phyloP scores from a whole-genome alignment of 1,284 basidiomycete species.

The Marasmius tenuissimus region DNA sequence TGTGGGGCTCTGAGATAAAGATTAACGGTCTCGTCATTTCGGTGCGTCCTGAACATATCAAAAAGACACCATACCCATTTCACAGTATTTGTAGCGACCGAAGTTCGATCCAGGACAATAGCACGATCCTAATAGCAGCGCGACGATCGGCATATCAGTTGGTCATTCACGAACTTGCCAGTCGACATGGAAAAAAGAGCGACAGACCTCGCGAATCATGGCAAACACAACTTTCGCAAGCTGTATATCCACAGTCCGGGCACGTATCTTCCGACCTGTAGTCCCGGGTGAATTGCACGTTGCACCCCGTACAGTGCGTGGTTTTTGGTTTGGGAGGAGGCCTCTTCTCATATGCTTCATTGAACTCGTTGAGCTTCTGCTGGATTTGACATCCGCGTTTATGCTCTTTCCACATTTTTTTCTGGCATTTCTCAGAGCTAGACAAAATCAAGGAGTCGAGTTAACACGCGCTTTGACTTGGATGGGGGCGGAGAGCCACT shows the following conservation, averaged over 20 bases:
- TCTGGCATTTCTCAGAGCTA: constrained; percentile 26
- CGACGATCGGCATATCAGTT: too few species aligned
- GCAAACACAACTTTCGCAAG: constrained; percentile 34
- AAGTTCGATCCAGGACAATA: constrained; percentile 38
- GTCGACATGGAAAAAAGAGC: too few species aligned
- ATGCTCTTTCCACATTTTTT: constrained; percentile 29
- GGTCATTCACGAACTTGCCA: too few species aligned
- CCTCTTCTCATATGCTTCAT: constrained; percentile 13
- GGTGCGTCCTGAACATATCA: neutral
- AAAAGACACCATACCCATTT: constrained; percentile 17
- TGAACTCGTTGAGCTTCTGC: constrained; percentile 24
- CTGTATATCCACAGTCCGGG: constrained; percentile 34
- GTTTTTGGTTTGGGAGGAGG: constrained; percentile 24
- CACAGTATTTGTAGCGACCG: constrained; percentile 31
- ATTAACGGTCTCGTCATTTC: neutral
- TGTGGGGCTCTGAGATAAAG: too few species aligned
- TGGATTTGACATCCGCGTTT: constrained; percentile 36
- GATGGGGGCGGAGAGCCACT: neutral
- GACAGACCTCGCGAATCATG: constrained; percentile 27
- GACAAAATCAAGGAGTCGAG: neutral
- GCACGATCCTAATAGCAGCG: constrained; percentile 31
- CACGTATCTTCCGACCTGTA: constrained; percentile 23
- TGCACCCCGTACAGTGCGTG: constrained; percentile 38
- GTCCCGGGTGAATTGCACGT: constrained; percentile 25
- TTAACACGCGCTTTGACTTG: neutral